Conservation (phyloP, 495 filamentous ascomycete species). For the Cenococcum geophilum region DNA sequence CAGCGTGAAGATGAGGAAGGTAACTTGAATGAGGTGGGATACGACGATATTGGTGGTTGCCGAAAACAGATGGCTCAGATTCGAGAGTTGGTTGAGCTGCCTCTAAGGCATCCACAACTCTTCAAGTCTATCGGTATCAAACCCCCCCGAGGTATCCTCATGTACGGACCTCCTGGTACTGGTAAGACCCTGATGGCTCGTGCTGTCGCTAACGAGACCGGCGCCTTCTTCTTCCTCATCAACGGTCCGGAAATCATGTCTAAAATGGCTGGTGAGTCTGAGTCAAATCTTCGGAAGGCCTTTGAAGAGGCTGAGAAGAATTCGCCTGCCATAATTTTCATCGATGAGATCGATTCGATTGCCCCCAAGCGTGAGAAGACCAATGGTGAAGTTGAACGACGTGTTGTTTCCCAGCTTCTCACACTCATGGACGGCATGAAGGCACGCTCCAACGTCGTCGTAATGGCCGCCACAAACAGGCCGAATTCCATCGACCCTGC, state of each 20-base stretch:
- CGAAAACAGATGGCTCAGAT: constrained; percentile 99
- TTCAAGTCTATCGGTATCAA: constrained; percentile 99
- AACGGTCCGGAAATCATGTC: constrained; percentile 99
- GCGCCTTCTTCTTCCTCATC: constrained; percentile 98
- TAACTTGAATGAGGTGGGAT: constrained; percentile 97
- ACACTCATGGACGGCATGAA: constrained; percentile 99
- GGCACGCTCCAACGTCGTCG: constrained; percentile 93
- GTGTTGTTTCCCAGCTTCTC: constrained; percentile 94
- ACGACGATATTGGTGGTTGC: constrained; percentile 99
- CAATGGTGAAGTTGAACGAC: constrained; percentile 96
- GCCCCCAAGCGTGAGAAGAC: constrained; percentile 99
- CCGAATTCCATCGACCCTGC: constrained; percentile 98
- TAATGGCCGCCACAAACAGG: constrained; percentile 97
- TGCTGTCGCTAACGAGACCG: constrained; percentile 97
- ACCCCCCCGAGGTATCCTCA: constrained; percentile 94
- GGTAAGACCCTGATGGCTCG: constrained; percentile 99
- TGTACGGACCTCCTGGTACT: constrained; percentile 96
- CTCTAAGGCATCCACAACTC: constrained; percentile 90
- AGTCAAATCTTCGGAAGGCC: constrained; percentile 93
- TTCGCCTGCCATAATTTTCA: constrained; percentile 98
- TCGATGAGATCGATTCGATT: constrained; percentile 98
- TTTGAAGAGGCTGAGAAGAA: constrained; percentile 99
- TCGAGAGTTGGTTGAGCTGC: constrained; percentile 94
- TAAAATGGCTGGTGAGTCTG: constrained; percentile 98
- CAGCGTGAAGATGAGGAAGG: constrained; percentile 98